phyloP scores from a whole-genome alignment of 129 eudicot genomes.

The Cynara cardunculus region DNA sequence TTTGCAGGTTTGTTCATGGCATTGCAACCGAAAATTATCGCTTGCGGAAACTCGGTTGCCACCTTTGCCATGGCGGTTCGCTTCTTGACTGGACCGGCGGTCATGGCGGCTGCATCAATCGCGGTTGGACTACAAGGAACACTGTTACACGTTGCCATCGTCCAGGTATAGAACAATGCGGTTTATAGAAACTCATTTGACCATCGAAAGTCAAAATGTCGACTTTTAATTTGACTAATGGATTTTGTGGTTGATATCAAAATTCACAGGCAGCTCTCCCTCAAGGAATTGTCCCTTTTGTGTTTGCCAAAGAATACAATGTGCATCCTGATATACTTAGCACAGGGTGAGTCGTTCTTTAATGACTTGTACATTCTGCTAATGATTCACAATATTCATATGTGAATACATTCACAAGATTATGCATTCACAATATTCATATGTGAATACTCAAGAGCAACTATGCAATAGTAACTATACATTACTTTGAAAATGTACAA shows the following conservation, averaged over 20 bases:
- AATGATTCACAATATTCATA: background rate
- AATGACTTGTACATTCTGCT: background rate
- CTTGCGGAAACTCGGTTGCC: constrained; percentile 84
- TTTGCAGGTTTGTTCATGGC: constrained; percentile 86
- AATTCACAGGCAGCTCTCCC: constrained; percentile 82
- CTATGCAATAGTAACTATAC: background rate
- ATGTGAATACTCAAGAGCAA: background rate
- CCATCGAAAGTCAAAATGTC: constrained; percentile 11
- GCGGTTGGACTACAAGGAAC: constrained; percentile 69
- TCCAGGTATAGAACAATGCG: constrained; percentile 49
- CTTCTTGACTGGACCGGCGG: constrained; percentile 78
- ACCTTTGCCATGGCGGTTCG: constrained; percentile 71
- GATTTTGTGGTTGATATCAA: background rate
- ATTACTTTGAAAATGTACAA: constrained; percentile 3
- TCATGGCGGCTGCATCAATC: constrained; percentile 83
- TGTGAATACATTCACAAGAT: background rate
- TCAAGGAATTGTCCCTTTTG: constrained; percentile 95
- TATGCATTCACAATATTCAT: background rate
- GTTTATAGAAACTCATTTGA: background rate
- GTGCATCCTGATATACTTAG: constrained; percentile 85
- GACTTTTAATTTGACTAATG: constrained; percentile 8
- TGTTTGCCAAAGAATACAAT: constrained; percentile 90
- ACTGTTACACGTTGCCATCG: constrained; percentile 80
- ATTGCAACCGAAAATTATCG: constrained; percentile 82
- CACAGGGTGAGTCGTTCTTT: constrained; percentile 63